A percentile compares a stretch with the other conserved stretches of the same genome.
Conservation (phyloP, 208 protist genomes). For the Acanthamoeba culbertsoni region DNA sequence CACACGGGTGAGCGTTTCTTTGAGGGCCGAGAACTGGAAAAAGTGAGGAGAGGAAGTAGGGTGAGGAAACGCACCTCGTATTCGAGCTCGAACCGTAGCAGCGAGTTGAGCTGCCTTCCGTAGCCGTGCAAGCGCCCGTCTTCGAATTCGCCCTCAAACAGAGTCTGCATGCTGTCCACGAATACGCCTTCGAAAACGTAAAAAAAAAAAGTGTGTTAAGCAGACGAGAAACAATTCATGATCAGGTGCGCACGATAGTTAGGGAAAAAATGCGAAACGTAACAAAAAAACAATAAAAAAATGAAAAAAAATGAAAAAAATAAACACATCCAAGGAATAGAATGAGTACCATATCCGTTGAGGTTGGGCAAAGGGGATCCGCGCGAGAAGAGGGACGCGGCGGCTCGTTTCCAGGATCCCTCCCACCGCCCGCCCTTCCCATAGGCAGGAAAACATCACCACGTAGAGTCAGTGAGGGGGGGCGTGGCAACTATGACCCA, state of each 20-base stretch:
- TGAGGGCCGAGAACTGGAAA: no score
- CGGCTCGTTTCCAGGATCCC: neutral
- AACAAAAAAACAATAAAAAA: neutral
- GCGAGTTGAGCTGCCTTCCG: neutral
- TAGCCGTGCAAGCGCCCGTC: slow-evolving; percentile 15
- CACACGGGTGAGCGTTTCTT: no score
- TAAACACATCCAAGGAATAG: neutral
- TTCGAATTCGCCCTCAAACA: slow-evolving; percentile 25
- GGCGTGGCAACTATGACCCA: no score
- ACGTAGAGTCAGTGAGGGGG: no score
- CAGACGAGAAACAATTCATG: no score
- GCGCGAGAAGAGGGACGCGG: neutral
- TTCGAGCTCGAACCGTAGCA: neutral
- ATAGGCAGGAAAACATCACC: neutral
- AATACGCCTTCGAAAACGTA: neutral
- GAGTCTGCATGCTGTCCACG: neutral
- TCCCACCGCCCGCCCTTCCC: neutral
- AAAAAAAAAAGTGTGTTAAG: neutral
- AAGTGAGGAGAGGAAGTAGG: no score
- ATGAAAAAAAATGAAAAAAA: no score
- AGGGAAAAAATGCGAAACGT: neutral
- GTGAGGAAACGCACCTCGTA: neutral
- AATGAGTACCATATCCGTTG: neutral
- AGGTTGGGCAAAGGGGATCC: neutral
- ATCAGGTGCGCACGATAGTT: no score